Evolutionary conservation across 1,284 basidiomycete species (phyloP), one percentile per base, ranked within the genome.

Genomic region (Pseudozyma tsukubaensis): DNA sequence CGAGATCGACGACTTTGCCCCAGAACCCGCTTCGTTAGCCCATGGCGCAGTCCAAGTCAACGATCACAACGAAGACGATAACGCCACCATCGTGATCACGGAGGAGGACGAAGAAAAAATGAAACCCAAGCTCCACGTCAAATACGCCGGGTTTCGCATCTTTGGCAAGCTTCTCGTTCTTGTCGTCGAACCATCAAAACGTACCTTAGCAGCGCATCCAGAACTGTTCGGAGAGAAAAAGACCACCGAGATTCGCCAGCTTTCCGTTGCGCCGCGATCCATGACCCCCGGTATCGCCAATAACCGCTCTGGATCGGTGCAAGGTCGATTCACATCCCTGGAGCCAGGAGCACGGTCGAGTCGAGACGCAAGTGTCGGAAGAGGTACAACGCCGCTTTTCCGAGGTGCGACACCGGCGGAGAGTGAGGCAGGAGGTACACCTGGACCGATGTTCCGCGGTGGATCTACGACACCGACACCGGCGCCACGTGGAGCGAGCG

Each of bases 131-230:
- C 40, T 76, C 16, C 61, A 63, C 12, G 66, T 70, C 50, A 66
- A 64, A 51, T 77, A 77, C 43, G 69, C 76, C 4, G 76, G 76
- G 1, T 77, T 77, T 49, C 60, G 72, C 39, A 77, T 77, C 21
- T 82, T 81, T 56, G 79, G 79, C 59, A 76, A 76, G 50, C 69
- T 80, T 50, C 71, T 82, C 16, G 73, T 82, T 2, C 65, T 81
- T 36, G 79, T 80, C 21, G 68, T 71, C 12, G 79, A 78, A 52
- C 76, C 76, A 19, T 65, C 70, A 11, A 76, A 73, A 40, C 58
- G 70, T 4, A 59, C 63, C n/a, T 53, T 78, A 3, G 69, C 72
- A 18, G 64, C 64, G 1, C 51, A 70, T 44, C 70, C 76, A 2
- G 66, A 76, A 50, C 72, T 79, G 19, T 77, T 79, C 42, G 74